Conservation (phyloP, 148 eudicot genomes). For the Amaranthus hypochondriacus region DNA sequence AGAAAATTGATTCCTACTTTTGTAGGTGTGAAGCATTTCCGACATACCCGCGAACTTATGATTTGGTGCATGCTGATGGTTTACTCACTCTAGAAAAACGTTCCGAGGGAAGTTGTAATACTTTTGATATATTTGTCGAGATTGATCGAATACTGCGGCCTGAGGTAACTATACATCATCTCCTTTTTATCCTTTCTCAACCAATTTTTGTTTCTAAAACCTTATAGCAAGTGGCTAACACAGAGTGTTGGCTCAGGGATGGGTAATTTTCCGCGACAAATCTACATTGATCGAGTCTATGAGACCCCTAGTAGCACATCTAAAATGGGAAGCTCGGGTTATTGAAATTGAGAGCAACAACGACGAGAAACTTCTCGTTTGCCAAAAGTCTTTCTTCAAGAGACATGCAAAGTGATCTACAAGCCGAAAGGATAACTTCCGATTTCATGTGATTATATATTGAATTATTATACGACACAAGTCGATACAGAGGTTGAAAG, state of each 20-base stretch:
- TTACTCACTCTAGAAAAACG: constrained; percentile 63
- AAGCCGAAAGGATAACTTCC: constrained; percentile 4
- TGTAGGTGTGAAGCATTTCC: constrained; percentile 98
- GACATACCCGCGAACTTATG: constrained; percentile 90
- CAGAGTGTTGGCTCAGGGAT: constrained; percentile 51
- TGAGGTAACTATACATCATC: constrained; percentile 51
- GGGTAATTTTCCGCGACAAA: constrained; percentile 79
- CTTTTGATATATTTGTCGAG: constrained; percentile 71
- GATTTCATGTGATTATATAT: constrained; percentile 19
- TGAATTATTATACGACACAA: constrained; percentile 19
- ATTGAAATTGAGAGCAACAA: constrained; percentile 75
- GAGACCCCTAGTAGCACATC: constrained; percentile 57
- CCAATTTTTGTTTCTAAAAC: background rate
- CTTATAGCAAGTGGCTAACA: constrained; percentile 11
- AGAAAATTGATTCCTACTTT: background rate
- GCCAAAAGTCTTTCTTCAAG: constrained; percentile 89
- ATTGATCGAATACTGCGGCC: constrained; percentile 97
- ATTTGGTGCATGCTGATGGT: constrained; percentile 89
- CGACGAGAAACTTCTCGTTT: constrained; percentile 77
- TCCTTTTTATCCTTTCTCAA: background rate
- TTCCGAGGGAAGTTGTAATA: constrained; percentile 53
- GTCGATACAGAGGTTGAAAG: constrained; percentile 8
- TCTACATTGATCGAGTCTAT: constrained; percentile 61
- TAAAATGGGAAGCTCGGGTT: constrained; percentile 97
- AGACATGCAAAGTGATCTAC: constrained; percentile 43